Evolutionary conservation across 345 rosid genomes (phyloP).

Genomic region (Eucalyptus marginata): DNA sequence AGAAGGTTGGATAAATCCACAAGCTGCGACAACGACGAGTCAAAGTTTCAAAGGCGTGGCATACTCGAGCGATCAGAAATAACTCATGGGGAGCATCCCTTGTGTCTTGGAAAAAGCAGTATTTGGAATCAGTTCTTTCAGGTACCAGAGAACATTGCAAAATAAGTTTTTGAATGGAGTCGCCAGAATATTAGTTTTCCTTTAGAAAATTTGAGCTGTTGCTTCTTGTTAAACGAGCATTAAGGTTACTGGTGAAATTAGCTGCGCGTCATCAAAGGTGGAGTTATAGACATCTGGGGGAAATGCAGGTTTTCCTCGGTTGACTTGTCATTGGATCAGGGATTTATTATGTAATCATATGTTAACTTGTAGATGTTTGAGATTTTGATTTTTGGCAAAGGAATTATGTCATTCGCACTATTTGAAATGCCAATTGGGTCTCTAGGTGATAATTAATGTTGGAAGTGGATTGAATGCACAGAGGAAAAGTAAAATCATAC

Average conservation of each 20-base stretch:
- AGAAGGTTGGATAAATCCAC: slow-evolving; percentile 72
- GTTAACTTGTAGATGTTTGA: background rate
- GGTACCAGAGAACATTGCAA: slow-evolving; percentile 25
- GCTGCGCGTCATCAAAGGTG: background rate
- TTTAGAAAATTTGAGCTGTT: background rate
- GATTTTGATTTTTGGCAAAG: background rate
- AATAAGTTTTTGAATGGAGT: background rate
- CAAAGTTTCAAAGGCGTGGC: slow-evolving; percentile 34
- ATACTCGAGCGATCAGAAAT: slow-evolving; percentile 66
- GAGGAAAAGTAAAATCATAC: background rate
- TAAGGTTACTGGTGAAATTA: background rate
- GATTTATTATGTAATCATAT: background rate
- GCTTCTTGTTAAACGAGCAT: background rate
- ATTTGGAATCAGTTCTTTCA: slow-evolving; percentile 91
- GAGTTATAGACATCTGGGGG: background rate
- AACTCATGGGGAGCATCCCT: slow-evolving; percentile 88
- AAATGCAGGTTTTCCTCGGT: background rate
- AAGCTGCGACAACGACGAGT: slow-evolving; percentile 25
- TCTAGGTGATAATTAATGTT: background rate
- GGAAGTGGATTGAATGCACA: background rate
- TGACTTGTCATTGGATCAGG: background rate
- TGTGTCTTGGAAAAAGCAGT: slow-evolving; percentile 87
- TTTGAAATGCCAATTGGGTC: background rate
- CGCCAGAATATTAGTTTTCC: background rate
- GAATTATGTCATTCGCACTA: background rate